Base-by-base conservation (phyloP, 331 rosid species). In the Spiraea crenata region DNA sequence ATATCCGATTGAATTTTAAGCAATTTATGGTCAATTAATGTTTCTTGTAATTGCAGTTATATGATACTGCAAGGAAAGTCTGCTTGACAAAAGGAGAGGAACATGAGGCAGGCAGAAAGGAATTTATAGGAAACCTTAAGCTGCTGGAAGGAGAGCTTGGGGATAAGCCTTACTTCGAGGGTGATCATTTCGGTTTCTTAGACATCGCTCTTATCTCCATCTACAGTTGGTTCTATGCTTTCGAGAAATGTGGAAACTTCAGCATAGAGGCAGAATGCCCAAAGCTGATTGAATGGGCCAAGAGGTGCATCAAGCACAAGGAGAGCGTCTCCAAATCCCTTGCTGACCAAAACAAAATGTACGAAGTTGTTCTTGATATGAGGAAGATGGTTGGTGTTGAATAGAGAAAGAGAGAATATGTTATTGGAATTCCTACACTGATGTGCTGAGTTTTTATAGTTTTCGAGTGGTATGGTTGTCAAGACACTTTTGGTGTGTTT, bases 201-300 rank as follows among this genome's bases (percentile, higher is more conserved):
- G 92, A 84, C 76, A 67, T 87, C 60, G 81, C 85, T 71, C 15
- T 80, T 6, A 66, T 88, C 45, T 63, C 82, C 3, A 80, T 52
- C 61, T 84, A 48, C 15, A 14, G 74, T 41, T 84, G 90, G 92
- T 89, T 89, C 50, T 38, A 77, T 57, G 56, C 77, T 3, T 83
- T 69, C 48, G 85, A 85, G 68, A 83, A 20, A 0, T 65, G 17
- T 69, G 92, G 86, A 7, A 79, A 82, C 54, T 77, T 89, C 73
- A 86, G 77, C 47, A 66, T 84, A 48, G 86, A 80, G 71, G 73
- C 72, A 20, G 74, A 44, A 73, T 85, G 84, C 38, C 93, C 86
- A 2, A 81, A 75, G 55, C 73, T 83, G 46, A 70, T 85, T 35
- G 79, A 65, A 37, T 88, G 90, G 90, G 82, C 65, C 2, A 81